Base-by-base conservation (phyloP, 352 stramenopile species). In the Pythium plurisporium region DNA sequence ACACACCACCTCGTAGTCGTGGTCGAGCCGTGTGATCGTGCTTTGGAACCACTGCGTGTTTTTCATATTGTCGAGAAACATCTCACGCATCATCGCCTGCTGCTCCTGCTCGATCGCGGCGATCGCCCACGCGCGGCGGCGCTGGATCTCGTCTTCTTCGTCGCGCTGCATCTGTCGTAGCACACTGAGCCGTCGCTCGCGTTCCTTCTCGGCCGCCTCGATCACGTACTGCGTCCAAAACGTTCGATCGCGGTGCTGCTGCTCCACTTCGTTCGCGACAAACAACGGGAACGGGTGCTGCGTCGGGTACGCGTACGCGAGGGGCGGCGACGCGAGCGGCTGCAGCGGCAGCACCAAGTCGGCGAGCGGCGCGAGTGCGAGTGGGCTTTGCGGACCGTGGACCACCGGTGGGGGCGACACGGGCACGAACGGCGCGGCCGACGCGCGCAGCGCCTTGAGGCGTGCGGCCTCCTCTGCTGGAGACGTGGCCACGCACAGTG, bases 11-110 rank as follows among this genome's bases (percentile, higher is more conserved):
- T 94, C 81, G 64, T 94, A 94, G 56, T 94, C 81, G 25, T 85
- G 70, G 0, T 82, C 74, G 29, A 90, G 80, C 38, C 79, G 75
- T 26, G 81, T 88, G 46, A 94, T 94, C 27, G 82, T 94, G 10
- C 69, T 79, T 64, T 94, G 84, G 56, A 94, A 94, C 84, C 84
- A 94, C 69, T 89, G 81, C 15, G 84, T 94, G 67, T 94, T 91
- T 64, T 91, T 89, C 80, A 91, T 94, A 58, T 89, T 89, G 59
- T 91, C 84, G 43, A 94, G 57, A 55, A 94, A 94, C 75, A 90
- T 81, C 55, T 90, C 77, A 31, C 79, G 62, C 74, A 87, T 88
- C 69, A 89, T 87, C 15, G 75, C 76, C 37, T 88, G 72, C 54
- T 94, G 81, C 53, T 94, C 84, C 42, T 84, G 81, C 69, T 94